phyloP scores from a whole-genome alignment of 371 early-diverging fungal genomes.

The Choanephora cucurbitarum region DNA sequence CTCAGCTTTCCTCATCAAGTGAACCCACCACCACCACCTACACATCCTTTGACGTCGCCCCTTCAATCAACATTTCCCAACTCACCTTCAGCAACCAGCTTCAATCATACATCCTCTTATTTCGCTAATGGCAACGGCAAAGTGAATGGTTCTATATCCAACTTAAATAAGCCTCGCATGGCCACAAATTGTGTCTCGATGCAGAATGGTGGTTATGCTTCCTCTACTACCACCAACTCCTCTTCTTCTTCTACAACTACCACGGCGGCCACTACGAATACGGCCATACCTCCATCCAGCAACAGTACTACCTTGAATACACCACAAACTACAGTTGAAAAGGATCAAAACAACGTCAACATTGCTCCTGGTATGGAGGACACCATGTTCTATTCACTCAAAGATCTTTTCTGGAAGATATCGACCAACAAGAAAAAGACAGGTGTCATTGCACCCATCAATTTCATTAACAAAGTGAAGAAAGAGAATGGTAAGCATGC shows the following conservation, averaged over 20 bases:
- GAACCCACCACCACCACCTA: slow-evolving; percentile 5
- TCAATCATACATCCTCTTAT: background rate
- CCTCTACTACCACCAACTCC: slow-evolving; percentile 35
- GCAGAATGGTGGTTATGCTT: slow-evolving; percentile 11
- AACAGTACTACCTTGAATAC: slow-evolving; percentile 7
- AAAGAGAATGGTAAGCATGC: slow-evolving; percentile 83
- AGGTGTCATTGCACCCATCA: slow-evolving; percentile 85
- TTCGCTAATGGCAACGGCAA: no score
- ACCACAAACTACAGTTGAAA: slow-evolving; percentile 22
- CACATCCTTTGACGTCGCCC: slow-evolving; percentile 5
- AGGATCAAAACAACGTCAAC: slow-evolving; percentile 47
- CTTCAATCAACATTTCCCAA: slow-evolving; percentile 6
- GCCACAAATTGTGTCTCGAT: no score
- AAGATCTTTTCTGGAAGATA: slow-evolving; percentile 88
- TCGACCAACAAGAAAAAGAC: slow-evolving; percentile 80
- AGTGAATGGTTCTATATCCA: no score
- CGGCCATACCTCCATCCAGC: background rate
- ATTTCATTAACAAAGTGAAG: slow-evolving; percentile 85
- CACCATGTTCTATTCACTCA: slow-evolving; percentile 81
- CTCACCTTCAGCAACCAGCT: slow-evolving; percentile 1
- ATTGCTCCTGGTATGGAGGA: slow-evolving; percentile 69
- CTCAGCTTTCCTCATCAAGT: slow-evolving; percentile 62
- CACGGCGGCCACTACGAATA: slow-evolving; percentile 16
- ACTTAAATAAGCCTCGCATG: no score
- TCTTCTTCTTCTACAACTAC: slow-evolving; percentile 34